These are phyloP conservation scores for Cercospora beticola DNA, from an alignment of 2,329 filamentous ascomycete species.

Conservation along the genomic window DNA sequence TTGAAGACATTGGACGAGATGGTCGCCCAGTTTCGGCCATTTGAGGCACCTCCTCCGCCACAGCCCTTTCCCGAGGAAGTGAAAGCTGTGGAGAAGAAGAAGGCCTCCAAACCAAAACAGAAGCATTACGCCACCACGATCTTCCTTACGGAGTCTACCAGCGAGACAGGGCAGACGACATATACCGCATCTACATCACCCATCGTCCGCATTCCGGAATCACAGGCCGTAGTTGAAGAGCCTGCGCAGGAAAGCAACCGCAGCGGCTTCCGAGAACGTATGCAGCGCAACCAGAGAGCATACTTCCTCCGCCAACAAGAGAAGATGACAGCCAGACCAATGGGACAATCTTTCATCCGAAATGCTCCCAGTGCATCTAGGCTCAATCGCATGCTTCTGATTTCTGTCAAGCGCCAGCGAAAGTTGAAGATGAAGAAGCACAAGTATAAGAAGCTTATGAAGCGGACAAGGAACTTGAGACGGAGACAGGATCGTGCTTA, in stretches of 20 bases:
- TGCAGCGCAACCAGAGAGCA: constrained; percentile 61
- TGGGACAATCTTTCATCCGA: constrained; percentile 12
- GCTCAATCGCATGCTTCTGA: constrained; percentile 64
- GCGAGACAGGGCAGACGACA: constrained; percentile 51
- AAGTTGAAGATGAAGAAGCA: constrained; percentile 99
- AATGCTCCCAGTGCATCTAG: constrained; percentile 25
- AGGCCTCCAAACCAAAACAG: constrained; percentile 21
- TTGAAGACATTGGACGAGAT: constrained; percentile 42
- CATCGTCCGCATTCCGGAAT: constrained; percentile 44
- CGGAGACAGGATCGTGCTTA: constrained; percentile 65
- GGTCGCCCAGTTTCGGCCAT: constrained; percentile 62
- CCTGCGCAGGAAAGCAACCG: constrained; percentile 11
- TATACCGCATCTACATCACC: constrained; percentile 54
- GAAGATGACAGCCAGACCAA: constrained; percentile 16
- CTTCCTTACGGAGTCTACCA: constrained; percentile 55
- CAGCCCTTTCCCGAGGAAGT: constrained; percentile 48
- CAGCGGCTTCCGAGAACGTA: constrained; percentile 66
- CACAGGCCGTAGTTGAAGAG: constrained; percentile 34
- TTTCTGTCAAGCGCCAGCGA: constrained; percentile 88
- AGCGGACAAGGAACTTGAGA: constrained; percentile 81
- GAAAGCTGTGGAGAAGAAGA: constrained; percentile 22
- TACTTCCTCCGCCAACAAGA: constrained; percentile 40
- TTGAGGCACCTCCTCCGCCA: constrained; percentile 80
- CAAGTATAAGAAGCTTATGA: constrained; percentile 99
- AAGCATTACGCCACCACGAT: constrained; percentile 48